Evolutionary conservation across 208 protist genomes (phyloP).

Genomic region (Acanthamoeba healyi): DNA sequence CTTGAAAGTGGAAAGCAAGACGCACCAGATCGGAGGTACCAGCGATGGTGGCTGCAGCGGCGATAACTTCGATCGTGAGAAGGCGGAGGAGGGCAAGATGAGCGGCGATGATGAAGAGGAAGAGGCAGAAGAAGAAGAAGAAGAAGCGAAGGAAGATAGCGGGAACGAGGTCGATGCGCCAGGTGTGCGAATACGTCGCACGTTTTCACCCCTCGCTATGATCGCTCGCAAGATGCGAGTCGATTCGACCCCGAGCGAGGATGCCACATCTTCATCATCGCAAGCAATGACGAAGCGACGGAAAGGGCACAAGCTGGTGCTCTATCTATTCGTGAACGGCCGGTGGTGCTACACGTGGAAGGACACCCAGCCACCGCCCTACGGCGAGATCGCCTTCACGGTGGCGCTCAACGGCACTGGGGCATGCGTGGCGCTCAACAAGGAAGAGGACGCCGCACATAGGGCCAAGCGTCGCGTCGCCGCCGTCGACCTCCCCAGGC

Average conservation of each 20-base stretch:
- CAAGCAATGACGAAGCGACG: neutral
- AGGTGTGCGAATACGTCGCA: neutral
- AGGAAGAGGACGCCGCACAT: neutral
- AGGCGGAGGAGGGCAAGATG: neutral
- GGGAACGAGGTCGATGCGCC: no score
- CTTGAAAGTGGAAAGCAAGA: neutral
- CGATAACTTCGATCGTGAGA: no score
- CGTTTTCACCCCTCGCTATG: no score
- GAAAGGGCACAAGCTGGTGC: neutral
- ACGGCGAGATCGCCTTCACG: slow-evolving; percentile 34
- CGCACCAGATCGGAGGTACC: no score
- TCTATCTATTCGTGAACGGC: slow-evolving; percentile 6
- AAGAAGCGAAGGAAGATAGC: neutral
- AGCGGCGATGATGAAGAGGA: neutral
- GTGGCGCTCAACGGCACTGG: neutral
- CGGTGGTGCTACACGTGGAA: slow-evolving; percentile 38
- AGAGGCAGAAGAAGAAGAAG: neutral
- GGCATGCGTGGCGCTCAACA: slow-evolving; percentile 7
- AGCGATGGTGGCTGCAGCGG: no score
- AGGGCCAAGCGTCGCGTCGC: neutral
- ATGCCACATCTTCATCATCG: no score
- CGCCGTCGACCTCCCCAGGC: no score
- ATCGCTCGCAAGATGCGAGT: no score
- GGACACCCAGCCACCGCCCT: neutral
- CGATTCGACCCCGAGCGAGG: no score